Conservation (phyloP, 1,284 basidiomycete genomes). For the Prillingera fragicola region DNA sequence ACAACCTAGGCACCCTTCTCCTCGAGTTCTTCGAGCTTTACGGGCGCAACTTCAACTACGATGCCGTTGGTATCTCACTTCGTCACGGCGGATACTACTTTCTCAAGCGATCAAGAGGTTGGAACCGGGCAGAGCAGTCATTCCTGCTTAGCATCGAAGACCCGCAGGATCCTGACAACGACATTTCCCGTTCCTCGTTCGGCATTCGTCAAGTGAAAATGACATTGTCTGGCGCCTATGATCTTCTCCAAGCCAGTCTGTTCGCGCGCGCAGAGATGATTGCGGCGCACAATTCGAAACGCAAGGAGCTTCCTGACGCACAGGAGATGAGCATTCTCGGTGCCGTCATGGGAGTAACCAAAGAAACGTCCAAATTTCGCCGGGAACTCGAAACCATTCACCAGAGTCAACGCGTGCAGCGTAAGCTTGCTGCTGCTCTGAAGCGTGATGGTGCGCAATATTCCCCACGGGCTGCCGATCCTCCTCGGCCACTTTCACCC, state of each 20-base stretch:
- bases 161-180: constrained; percentile 87
- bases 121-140: constrained; percentile 58
- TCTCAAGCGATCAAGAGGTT: constrained; percentile 70
- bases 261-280: constrained; percentile 31
- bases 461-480: background rate
- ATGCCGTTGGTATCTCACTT: constrained; percentile 83
- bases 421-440: no score
- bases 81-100: constrained; percentile 79
- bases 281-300: constrained; percentile 13
- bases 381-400: constrained; percentile 3
- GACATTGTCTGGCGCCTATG: constrained; percentile 79
- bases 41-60: constrained; percentile 85
- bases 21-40: constrained; percentile 98
- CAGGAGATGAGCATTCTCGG: constrained; percentile 74
- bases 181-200: constrained; percentile 84
- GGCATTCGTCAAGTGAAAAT: constrained; percentile 74
- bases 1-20: constrained; percentile 84
- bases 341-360: constrained; percentile 72
- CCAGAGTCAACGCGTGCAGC: background rate
- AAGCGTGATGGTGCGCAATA: no score
- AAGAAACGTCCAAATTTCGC: constrained; percentile 57
- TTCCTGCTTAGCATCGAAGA: constrained; percentile 83
- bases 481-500: constrained; percentile 1
- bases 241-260: constrained; percentile 62
- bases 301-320: constrained; percentile 45